These are phyloP conservation scores for Penicillium paradoxum DNA, from an alignment of 495 filamentous ascomycete species.

Conservation along the genomic window DNA sequence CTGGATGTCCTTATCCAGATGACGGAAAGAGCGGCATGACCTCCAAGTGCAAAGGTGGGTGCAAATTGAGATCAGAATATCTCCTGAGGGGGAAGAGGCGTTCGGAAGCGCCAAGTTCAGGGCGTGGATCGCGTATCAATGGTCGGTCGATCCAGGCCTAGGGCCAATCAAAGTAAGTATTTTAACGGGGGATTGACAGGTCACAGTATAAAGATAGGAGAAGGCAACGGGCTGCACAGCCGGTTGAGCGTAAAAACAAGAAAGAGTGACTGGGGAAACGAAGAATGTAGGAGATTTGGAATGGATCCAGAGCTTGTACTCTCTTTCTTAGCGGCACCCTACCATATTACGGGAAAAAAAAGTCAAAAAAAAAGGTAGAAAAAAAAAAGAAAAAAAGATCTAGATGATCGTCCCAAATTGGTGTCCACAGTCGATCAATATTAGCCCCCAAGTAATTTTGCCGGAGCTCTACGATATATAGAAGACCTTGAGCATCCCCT, in stretches of 20 bases:
- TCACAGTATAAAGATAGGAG: conserved; percentile 17
- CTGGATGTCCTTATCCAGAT: conserved; percentile 15
- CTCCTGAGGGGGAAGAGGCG: conserved; percentile 5
- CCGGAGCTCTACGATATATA: no score
- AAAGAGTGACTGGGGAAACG: conserved; percentile 9
- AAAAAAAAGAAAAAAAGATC: conserved; percentile 16
- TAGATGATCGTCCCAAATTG: conserved; percentile 1
- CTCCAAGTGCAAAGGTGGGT: conserved; percentile 10
- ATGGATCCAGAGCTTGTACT: conserved; percentile 8
- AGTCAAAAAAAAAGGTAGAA: conserved; percentile 15
- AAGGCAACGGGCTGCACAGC: conserved; percentile 2
- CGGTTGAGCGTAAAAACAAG: not conserved
- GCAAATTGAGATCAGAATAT: conserved; percentile 4
- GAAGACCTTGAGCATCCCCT: no score
- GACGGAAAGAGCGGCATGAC: conserved; percentile 24
- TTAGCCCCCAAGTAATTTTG: no score
- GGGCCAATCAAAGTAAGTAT: not conserved
- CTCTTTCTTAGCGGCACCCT: conserved; percentile 3
- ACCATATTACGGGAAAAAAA: conserved; percentile 12
- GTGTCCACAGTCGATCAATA: conserved; percentile 1
- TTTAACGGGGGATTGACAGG: conserved; percentile 12
- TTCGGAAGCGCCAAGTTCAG: conserved; percentile 3
- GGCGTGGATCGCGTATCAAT: conserved; percentile 8
- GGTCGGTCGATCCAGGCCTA: conserved; percentile 2
- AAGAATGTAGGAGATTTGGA: conserved; percentile 11